phyloP scores from a whole-genome alignment of 129 eudicot species.

The Scalesia atractyloides region DNA sequence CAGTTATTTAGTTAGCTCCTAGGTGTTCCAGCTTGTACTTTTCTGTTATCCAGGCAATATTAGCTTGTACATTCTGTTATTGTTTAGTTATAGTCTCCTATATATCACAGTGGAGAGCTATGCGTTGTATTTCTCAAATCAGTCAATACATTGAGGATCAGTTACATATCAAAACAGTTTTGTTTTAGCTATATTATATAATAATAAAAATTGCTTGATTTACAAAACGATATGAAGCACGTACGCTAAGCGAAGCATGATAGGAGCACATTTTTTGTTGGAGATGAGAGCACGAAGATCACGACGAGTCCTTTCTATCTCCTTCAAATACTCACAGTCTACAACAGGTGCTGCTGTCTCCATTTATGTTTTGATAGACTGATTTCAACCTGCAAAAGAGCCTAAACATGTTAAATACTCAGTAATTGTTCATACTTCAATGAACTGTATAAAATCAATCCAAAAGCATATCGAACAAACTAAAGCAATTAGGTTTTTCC shows the following conservation, averaged over 20 bases:
- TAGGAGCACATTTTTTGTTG: constrained; percentile 71
- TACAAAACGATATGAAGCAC: background rate
- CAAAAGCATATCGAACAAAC: background rate
- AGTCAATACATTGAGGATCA: too few relatives aligned
- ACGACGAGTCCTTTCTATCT: constrained; percentile 70
- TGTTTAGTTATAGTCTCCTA: too few relatives aligned
- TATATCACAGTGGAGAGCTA: too few relatives aligned
- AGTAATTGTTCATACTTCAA: background rate
- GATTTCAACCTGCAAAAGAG: constrained; percentile 5
- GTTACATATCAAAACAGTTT: too few relatives aligned
- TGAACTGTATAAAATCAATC: background rate
- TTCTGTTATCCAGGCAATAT: too few relatives aligned
- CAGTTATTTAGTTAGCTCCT: too few relatives aligned
- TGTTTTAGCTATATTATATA: too few relatives aligned
- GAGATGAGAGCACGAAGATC: constrained; percentile 88
- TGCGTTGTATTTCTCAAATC: too few relatives aligned
- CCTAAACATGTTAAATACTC: constrained; percentile 7
- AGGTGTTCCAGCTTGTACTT: too few relatives aligned
- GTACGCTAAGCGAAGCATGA: constrained; percentile 98
- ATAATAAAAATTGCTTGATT: background rate
- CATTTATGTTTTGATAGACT: constrained; percentile 19
- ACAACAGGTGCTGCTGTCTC: constrained; percentile 36
- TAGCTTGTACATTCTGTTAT: too few relatives aligned
- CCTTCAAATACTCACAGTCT: constrained; percentile 69
- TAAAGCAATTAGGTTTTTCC: background rate